A percentile compares a stretch with the other conserved stretches of the same genome.
phyloP scores from a whole-genome alignment of 495 filamentous ascomycete species.

The Xylaria venustula region DNA sequence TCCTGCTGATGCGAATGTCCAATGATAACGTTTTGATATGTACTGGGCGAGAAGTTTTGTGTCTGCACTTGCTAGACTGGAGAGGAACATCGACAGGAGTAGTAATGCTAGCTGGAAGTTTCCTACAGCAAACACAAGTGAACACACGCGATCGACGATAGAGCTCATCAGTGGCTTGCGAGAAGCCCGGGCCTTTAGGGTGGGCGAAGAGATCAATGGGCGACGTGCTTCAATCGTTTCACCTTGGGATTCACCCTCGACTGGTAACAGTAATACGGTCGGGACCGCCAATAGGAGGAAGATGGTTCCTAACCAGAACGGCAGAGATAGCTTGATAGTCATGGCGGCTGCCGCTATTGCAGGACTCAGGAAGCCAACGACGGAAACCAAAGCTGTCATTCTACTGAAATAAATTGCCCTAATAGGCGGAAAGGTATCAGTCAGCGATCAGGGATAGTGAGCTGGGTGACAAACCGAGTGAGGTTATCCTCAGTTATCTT shows the following conservation, averaged over 20 bases:
- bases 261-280: conserved; percentile 25
- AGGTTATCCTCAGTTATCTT: conserved; percentile 37
- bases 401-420: conserved; percentile 47
- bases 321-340: conserved; percentile 37
- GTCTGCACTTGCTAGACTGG: conserved; percentile 46
- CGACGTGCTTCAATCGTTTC: conserved; percentile 23
- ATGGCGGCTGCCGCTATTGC: conserved; percentile 43
- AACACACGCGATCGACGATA: conserved; percentile 23
- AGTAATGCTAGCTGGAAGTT: conserved; percentile 35
- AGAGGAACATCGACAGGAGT: conserved; percentile 39
- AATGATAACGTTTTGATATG: conserved; percentile 42
- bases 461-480: conserved; percentile 31
- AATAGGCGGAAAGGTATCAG: not conserved
- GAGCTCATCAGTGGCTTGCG: conserved; percentile 14
- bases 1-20: conserved; percentile 40
- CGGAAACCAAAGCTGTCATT: conserved; percentile 40
- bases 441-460: not conserved
- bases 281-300: conserved; percentile 38
- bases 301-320: conserved; percentile 38
- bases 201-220: conserved; percentile 32
- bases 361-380: conserved; percentile 40
- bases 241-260: conserved; percentile 1
- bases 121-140: conserved; percentile 23
- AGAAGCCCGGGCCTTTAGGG: conserved; percentile 21
- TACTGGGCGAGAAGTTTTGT: conserved; percentile 46